A percentile compares a stretch with the other conserved stretches of the same genome.
These are phyloP conservation scores for Thelonectria blattea DNA, from an alignment of 2,329 filamentous ascomycete species.

Conservation along the genomic window DNA sequence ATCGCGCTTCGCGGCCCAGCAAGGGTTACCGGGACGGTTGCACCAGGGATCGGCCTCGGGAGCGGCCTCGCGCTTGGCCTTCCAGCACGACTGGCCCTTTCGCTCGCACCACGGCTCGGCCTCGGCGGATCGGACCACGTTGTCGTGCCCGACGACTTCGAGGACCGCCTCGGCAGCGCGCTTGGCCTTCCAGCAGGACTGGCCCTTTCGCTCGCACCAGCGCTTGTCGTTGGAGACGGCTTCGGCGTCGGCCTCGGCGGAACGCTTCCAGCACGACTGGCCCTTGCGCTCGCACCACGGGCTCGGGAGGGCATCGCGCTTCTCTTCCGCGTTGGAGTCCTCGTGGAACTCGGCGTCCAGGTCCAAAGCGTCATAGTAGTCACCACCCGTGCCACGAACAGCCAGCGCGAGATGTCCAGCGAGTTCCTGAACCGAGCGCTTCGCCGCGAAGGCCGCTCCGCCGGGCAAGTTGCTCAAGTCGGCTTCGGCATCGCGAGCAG, in stretches of 20 bases:
- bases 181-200: conserved; percentile 48
- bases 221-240: conserved; percentile 37
- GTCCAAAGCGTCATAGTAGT: conserved; percentile 43
- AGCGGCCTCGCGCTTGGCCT: conserved; percentile 40
- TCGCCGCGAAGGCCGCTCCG: conserved; percentile 46
- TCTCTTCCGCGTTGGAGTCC: conserved; percentile 26
- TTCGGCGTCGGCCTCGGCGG: conserved; percentile 45
- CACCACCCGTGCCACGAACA: conserved; percentile 38
- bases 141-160: conserved; percentile 30
- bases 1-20: conserved; percentile 49
- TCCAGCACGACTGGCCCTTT: conserved; percentile 46
- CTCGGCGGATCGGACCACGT: conserved; percentile 37
- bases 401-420: conserved; percentile 44
- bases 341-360: conserved; percentile 35
- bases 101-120: conserved; percentile 38
- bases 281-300: conserved; percentile 46
- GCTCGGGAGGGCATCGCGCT: conserved; percentile 35
- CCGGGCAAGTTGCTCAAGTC: conserved; percentile 43
- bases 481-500: conserved; percentile 37
- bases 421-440: conserved; percentile 48
- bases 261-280: conserved; percentile 49
- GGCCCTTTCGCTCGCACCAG: conserved; percentile 41
- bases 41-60: conserved; percentile 34
- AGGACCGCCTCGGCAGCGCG: conserved; percentile 39
- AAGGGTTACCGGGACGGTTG: conserved; percentile 40